Percentiles rank a stretch among this genome's conserved stretches.
These are phyloP conservation scores for Phylloboletellus chloephorus DNA, from an alignment of 1,284 basidiomycete species.

Conservation along the genomic window DNA sequence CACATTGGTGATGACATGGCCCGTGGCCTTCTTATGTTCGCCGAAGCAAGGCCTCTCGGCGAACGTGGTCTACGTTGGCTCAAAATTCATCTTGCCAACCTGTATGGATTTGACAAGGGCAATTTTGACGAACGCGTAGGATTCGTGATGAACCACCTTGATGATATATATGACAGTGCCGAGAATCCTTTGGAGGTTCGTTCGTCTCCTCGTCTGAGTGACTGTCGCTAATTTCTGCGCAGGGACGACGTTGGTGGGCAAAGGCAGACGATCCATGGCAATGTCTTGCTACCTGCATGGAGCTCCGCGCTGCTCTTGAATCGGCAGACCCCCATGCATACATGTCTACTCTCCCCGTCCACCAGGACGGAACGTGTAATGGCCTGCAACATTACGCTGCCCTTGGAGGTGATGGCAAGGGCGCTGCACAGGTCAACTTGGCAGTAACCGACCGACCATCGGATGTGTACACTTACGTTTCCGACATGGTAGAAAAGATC, in stretches of 20 bases:
- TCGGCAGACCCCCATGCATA: constrained; percentile 70
- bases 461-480: constrained; percentile 97
- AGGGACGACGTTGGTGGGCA: constrained; percentile 84
- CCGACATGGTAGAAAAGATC: constrained; percentile 67
- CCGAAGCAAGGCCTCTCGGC: constrained; percentile 76
- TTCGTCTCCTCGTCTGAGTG: constrained; percentile 2
- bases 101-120: constrained; percentile 94
- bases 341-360: constrained; percentile 80
- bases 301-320: constrained; percentile 75
- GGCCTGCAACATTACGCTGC: constrained; percentile 99
- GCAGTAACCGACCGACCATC: constrained; percentile 82
- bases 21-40: constrained; percentile 86
- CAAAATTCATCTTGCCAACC: constrained; percentile 90
- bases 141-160: constrained; percentile 72
- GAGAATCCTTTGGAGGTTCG: constrained; percentile 76
- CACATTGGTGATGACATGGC: constrained; percentile 96
- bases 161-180: constrained; percentile 81
- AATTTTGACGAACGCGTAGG: constrained; percentile 86
- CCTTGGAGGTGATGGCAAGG: constrained; percentile 86
- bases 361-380: constrained; percentile 99
- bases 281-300: constrained; percentile 88
- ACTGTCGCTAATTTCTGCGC: constrained; percentile 10
- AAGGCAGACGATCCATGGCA: constrained; percentile 97
- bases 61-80: constrained; percentile 78
- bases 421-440: constrained; percentile 93